Conservation (phyloP, 306 rosid genomes). For the Argentina anserina region DNA sequence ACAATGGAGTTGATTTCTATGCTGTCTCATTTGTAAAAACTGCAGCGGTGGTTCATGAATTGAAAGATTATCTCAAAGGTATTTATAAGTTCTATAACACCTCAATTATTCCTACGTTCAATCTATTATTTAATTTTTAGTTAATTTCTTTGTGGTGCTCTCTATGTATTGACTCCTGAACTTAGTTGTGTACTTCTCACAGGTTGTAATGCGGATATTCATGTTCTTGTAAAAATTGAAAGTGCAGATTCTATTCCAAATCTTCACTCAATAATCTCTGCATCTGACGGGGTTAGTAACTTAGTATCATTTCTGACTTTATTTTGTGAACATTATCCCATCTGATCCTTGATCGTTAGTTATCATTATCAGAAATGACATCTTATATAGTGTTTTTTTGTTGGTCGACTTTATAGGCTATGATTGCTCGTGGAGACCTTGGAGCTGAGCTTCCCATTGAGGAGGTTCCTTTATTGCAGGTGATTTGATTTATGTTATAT, state of each 20-base stretch:
- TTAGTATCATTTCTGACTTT: constrained; percentile 33
- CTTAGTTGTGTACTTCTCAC: constrained; percentile 20
- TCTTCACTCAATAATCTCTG: constrained; percentile 83
- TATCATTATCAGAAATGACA: background rate
- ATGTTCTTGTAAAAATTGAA: constrained; percentile 89
- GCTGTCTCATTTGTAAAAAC: constrained; percentile 96
- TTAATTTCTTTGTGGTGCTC: constrained; percentile 9
- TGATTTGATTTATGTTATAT: constrained; percentile 11
- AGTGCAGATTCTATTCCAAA: constrained; percentile 95
- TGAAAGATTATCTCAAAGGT: constrained; percentile 81
- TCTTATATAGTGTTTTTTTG: constrained; percentile 13
- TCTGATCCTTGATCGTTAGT: background rate
- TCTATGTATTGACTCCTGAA: constrained; percentile 14
- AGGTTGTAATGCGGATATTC: constrained; percentile 81
- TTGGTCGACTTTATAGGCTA: constrained; percentile 57
- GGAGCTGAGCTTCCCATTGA: constrained; percentile 99
- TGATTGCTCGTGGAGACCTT: constrained; percentile 99
- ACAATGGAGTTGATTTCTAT: constrained; percentile 89
- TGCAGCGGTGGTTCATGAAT: constrained; percentile 83
- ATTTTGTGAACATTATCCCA: background rate
- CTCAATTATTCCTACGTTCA: background rate
- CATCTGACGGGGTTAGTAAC: constrained; percentile 89
- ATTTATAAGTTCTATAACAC: background rate
- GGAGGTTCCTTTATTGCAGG: constrained; percentile 97
- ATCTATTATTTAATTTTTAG: constrained; percentile 22